A percentile compares a stretch with the other conserved stretches of the same genome.
These are phyloP conservation scores for Pseudocercospora ulei DNA, from an alignment of 2,329 filamentous ascomycete species.

Conservation along the genomic window DNA sequence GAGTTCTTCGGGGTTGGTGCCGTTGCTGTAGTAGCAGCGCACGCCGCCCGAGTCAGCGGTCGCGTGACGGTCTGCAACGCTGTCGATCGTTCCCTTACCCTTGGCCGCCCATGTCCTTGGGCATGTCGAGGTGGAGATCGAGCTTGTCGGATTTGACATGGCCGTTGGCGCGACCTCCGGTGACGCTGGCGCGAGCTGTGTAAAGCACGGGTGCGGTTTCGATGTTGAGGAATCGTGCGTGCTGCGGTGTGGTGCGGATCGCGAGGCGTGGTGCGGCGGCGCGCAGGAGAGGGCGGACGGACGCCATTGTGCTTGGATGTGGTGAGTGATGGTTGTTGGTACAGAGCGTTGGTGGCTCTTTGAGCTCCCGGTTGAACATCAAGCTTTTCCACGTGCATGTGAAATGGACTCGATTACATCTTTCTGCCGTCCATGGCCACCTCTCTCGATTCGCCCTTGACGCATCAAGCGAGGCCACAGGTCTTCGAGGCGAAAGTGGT, in stretches of 20 bases:
- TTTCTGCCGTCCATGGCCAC: conserved; percentile 9
- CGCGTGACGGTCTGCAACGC: too few species aligned
- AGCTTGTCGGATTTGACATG: conserved; percentile 16
- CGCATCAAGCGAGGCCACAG: conserved; percentile 80
- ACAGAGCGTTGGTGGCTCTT: too few species aligned
- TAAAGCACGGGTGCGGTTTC: conserved; percentile 14
- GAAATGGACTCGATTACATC: too few species aligned
- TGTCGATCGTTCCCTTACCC: too few species aligned
- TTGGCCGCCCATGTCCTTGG: conserved; percentile 18
- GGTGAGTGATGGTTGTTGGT: too few species aligned
- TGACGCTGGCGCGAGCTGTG: conserved; percentile 16
- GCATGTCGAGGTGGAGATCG: conserved; percentile 17
- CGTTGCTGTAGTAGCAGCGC: conserved; percentile 26
- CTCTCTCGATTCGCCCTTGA: conserved; percentile 69
- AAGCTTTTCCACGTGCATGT: too few species aligned
- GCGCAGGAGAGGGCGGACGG: conserved; percentile 15
- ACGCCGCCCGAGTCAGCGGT: too few species aligned
- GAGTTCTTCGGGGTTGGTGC: conserved; percentile 42
- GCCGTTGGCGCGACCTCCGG: conserved; percentile 20
- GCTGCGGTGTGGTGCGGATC: conserved; percentile 6
- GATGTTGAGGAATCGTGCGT: conserved; percentile 19
- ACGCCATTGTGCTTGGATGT: conserved; percentile 1
- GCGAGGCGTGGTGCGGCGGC: conserved; percentile 11
- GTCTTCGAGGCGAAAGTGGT: conserved; percentile 92
- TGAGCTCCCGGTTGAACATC: too few species aligned